Conservation (phyloP, 1,284 basidiomycete species). For the Gastroboletus turbinatus region DNA sequence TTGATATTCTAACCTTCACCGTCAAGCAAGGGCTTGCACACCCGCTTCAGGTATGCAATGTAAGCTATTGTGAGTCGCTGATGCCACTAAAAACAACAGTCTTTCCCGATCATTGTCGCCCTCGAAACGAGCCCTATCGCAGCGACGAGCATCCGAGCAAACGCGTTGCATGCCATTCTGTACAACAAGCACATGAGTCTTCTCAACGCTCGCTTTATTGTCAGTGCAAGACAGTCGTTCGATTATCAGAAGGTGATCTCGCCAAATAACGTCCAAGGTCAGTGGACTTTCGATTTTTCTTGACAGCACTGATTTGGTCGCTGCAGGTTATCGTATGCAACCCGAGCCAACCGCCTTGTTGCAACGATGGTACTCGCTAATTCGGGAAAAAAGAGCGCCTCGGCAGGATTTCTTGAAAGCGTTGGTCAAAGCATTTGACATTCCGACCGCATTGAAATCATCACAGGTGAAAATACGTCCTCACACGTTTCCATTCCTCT, state of each 20-base stretch:
- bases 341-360: slow-evolving; percentile 70
- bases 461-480: slow-evolving; percentile 41
- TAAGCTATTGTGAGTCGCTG: background rate
- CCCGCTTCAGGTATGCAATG: slow-evolving; percentile 71
- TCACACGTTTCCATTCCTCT: background rate
- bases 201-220: slow-evolving; percentile 81
- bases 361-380: slow-evolving; percentile 87
- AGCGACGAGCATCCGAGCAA: slow-evolving; percentile 71
- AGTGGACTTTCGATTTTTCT: slow-evolving; percentile 1
- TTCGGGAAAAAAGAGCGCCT: slow-evolving; percentile 84
- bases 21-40: slow-evolving; percentile 95
- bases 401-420: slow-evolving; percentile 87
- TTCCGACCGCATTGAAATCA: slow-evolving; percentile 44
- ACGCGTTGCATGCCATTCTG: slow-evolving; percentile 77
- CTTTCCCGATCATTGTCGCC: slow-evolving; percentile 89
- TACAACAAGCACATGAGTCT: slow-evolving; percentile 90
- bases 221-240: slow-evolving; percentile 79
- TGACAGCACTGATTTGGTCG: background rate
- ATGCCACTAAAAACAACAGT: slow-evolving; percentile 45
- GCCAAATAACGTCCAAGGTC: slow-evolving; percentile 50
- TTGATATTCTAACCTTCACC: slow-evolving; percentile 90
- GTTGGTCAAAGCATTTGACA: slow-evolving; percentile 79
- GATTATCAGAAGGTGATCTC: slow-evolving; percentile 74
- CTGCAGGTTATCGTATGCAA: slow-evolving; percentile 62
- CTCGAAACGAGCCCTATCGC: slow-evolving; percentile 80